Base-by-base conservation (phyloP, 192 early-diverging fungal species). In the Coemansia sp. region DNA sequence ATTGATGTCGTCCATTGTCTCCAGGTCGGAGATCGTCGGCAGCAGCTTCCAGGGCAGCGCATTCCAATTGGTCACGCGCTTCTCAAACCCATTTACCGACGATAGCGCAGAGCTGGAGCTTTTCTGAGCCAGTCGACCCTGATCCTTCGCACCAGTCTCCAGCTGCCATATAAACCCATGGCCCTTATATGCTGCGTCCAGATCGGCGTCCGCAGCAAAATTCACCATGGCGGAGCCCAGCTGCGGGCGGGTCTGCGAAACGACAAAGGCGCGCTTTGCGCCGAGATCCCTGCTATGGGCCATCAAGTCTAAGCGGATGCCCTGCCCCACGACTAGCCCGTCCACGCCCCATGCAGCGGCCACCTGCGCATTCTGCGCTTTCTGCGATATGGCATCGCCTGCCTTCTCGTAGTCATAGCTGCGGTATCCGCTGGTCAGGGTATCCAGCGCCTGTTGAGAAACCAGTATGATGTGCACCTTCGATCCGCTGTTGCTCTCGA, bases 1-100 rank as follows among this genome's bases (percentile, higher is more conserved):
- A 59, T 80, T 80, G 68, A 80, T 74, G 32, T 80, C 61, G 45
- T 80, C 78, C 78, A 80, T 80, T 11, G 72, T 80, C 55, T 80
- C 78, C 18, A 80, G 65, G 18, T 80, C 78, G 18, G 72, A 61
- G 53, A 65, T 59, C 7, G 78, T 80, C 5, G 78, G 78, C 61
- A 80, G 25, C 3, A 80, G 65, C 57, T 72, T 69, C 84, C 84
- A 86, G 22, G 77, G 62, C 55, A 84, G 58, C 6, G 24, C 52
- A 42, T 66, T 56, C 63, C 70, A 84, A 58, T 72, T 56, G 5
- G 78, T 80, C 22, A 55, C 46, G 19, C 84, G 77, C n/a, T 55
- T 53, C 48, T 79, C 75, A 47, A 80, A 62, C 3, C 54, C 63
- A 6, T 52, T 19, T 0, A 78, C 75, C 4, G 63, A 14, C 22